phyloP scores from a whole-genome alignment of 306 rosid species.

The Cucumis cinereus region DNA sequence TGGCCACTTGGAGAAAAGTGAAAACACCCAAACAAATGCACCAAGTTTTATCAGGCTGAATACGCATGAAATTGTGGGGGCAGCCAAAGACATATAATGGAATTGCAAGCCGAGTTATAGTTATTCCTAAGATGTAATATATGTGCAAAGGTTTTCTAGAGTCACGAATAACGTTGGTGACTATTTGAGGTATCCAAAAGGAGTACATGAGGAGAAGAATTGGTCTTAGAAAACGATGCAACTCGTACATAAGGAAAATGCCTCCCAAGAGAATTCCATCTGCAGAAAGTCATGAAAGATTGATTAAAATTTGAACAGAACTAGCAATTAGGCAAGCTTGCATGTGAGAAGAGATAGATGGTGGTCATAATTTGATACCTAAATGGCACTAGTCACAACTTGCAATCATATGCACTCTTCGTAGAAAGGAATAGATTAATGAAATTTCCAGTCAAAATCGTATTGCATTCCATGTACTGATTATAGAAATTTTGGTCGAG shows the following conservation, averaged over 20 bases:
- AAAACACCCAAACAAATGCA: slow-evolving; percentile 54
- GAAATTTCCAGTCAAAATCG: not conserved
- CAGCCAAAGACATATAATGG: slow-evolving; percentile 84
- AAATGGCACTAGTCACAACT: not conserved
- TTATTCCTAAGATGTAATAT: slow-evolving; percentile 79
- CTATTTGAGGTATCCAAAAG: slow-evolving; percentile 96
- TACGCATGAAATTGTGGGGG: slow-evolving; percentile 91
- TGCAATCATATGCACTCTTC: not conserved
- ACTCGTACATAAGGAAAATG: slow-evolving; percentile 88
- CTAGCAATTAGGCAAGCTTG: not conserved
- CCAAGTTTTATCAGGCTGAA: slow-evolving; percentile 71
- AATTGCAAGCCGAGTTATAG: slow-evolving; percentile 72
- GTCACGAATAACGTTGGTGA: slow-evolving; percentile 76
- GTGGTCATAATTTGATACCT: not conserved
- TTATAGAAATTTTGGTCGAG: not conserved
- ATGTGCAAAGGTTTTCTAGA: slow-evolving; percentile 96
- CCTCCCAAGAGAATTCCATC: slow-evolving; percentile 98
- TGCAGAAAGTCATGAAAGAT: slow-evolving; percentile 28
- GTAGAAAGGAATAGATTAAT: not conserved
- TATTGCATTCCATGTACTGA: not conserved
- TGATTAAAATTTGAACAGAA: slow-evolving; percentile 7
- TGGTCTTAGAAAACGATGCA: slow-evolving; percentile 68
- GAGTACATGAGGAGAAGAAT: slow-evolving; percentile 78
- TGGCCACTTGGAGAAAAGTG: slow-evolving; percentile 57
- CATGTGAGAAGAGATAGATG: not conserved